Conservation (phyloP, 169 alveolate genomes). For the Plasmodium reichenowi region DNA sequence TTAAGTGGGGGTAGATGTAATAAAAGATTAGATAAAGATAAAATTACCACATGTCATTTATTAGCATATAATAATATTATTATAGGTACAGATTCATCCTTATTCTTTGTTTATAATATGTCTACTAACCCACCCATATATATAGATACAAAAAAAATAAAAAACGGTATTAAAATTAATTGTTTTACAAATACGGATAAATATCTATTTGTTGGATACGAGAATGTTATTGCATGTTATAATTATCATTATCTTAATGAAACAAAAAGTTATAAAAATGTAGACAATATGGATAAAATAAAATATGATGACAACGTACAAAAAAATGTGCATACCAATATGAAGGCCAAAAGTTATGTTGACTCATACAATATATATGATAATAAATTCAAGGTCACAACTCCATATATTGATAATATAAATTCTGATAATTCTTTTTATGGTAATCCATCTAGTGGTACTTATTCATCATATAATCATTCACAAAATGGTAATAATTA, state of each 20-base stretch:
- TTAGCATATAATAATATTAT: slow-evolving; percentile 40
- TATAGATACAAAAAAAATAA: slow-evolving; percentile 41
- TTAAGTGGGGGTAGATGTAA: slow-evolving; percentile 85
- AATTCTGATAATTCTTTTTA: background rate
- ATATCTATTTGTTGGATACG: slow-evolving; percentile 63
- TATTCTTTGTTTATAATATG: slow-evolving; percentile 65
- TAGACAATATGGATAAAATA: background rate
- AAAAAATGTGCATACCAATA: background rate
- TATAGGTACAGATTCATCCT: slow-evolving; percentile 33
- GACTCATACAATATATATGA: background rate
- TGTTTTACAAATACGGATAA: slow-evolving; percentile 73
- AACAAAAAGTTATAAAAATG: background rate
- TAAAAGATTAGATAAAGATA: slow-evolving; percentile 82
- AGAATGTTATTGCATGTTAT: slow-evolving; percentile 65
- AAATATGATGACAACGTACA: background rate
- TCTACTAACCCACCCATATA: slow-evolving; percentile 57
- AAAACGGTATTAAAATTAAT: slow-evolving; percentile 43
- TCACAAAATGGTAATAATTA: too few species aligned
- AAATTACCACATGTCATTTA: slow-evolving; percentile 78
- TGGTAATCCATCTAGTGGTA: background rate
- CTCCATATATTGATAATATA: background rate
- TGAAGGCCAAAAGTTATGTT: background rate
- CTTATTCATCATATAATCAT: background rate
- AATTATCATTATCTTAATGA: slow-evolving; percentile 60
- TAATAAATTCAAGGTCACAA: background rate